Evolutionary conservation across 179 eudicot genomes (phyloP).

Genomic region (Silene noctiflora): DNA sequence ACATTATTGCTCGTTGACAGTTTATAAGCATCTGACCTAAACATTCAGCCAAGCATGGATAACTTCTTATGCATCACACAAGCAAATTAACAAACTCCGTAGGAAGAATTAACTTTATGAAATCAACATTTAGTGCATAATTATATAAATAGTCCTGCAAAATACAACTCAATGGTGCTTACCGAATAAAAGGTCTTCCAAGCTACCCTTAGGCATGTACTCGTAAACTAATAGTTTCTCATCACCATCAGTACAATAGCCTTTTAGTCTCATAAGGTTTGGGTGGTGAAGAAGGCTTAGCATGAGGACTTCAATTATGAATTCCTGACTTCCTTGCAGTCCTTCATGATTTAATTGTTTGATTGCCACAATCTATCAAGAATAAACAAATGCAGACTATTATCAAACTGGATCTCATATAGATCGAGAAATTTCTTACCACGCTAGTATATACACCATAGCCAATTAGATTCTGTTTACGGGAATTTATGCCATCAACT

Average conservation of each 20-base stretch:
- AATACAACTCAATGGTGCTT: constrained; percentile 16
- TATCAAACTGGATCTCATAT: constrained; percentile 9
- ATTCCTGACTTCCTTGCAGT: constrained; percentile 58
- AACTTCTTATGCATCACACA: background rate
- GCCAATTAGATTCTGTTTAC: background rate
- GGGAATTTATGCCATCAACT: background rate
- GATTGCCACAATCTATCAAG: constrained; percentile 47
- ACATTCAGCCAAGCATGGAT: background rate
- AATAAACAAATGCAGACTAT: constrained; percentile 22
- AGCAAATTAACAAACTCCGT: background rate
- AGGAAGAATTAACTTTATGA: background rate
- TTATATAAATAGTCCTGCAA: background rate
- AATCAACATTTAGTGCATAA: background rate
- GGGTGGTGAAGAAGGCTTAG: constrained; percentile 58
- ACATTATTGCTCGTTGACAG: background rate
- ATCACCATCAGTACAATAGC: constrained; percentile 57
- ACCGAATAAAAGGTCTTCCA: constrained; percentile 52
- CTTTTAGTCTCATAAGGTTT: constrained; percentile 52
- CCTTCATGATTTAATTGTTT: constrained; percentile 58
- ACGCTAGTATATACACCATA: background rate
- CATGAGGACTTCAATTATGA: constrained; percentile 57
- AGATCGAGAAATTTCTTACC: background rate
- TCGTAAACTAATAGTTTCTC: constrained; percentile 56
- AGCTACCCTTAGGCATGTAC: constrained; percentile 60
- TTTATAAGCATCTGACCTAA: background rate